Base-by-base conservation (phyloP, 768 basidiomycete genomes). In the Pisolithus marmoratus region DNA sequence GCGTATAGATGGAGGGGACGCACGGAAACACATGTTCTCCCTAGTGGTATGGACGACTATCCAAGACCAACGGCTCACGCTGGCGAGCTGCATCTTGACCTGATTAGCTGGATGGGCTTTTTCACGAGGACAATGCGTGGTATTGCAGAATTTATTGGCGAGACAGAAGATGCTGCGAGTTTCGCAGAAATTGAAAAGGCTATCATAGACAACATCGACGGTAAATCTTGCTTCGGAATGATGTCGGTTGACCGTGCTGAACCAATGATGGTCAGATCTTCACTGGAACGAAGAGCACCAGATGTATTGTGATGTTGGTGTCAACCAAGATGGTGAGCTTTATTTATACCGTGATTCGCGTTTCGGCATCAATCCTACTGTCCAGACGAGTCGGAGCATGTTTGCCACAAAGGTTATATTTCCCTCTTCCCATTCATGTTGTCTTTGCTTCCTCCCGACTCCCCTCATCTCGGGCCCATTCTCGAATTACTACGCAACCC, bases 31-130 rank as follows among this genome's bases (percentile, higher is more conserved):
- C 93, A 95, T 68, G 87, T 98, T 37, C 72, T 98, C 51, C 96
- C 95, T 0, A 91, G 88, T 60, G 94, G 94, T 1, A 85, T 98
- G 84, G 94, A 98, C 65, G 94, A 98, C 69, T 97, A 94, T 67
- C 94, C 94, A 11, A 80, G 94, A 49, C 93, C 89, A 14, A 82
- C 84, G 24, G 87, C 94, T 6, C 91, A 94, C 62, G 77, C 84
- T 2, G 94, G 95, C 46, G 94, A 97, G 71, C 74, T 98, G 44
- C 94, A 98, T 66, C 67, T 97, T 53, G 94, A 98, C 68, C 70
- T 97, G 52, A 90, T 94, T 56, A 87, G 88, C 27, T 98, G 94
- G 94, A 91, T 97, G 84, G 94, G 81, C 4, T 96, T 93, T 75
- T 98, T 97, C 70, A 82, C 90, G 31, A 76, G 87, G 57, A 97